Percentiles rank a stretch among this genome's conserved stretches.
These are phyloP conservation scores for Alternaria arbusti DNA, from an alignment of 2,329 filamentous ascomycete species.

Conservation along the genomic window DNA sequence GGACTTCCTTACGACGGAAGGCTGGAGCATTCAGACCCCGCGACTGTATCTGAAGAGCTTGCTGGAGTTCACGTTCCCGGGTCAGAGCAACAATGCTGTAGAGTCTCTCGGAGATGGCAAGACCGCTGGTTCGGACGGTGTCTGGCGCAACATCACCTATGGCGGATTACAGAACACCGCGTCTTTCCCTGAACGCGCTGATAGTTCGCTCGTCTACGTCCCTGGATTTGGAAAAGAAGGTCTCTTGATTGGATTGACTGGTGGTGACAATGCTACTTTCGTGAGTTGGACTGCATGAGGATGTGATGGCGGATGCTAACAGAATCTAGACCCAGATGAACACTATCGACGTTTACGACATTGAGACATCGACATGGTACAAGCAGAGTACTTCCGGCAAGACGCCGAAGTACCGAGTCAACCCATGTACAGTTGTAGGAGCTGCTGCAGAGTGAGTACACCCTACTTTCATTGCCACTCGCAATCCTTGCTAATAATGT, in stretches of 20 bases:
- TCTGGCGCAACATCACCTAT: slow-evolving; percentile 76
- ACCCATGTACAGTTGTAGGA: slow-evolving; percentile 76
- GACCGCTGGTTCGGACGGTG: slow-evolving; percentile 66
- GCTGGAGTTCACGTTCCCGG: slow-evolving; percentile 77
- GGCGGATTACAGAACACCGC: slow-evolving; percentile 70
- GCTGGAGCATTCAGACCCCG: slow-evolving; percentile 70
- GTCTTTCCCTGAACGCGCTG: slow-evolving; percentile 75
- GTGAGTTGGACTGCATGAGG: slow-evolving; percentile 49
- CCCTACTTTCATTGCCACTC: background rate
- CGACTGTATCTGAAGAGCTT: slow-evolving; percentile 76
- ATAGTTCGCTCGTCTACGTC: slow-evolving; percentile 75
- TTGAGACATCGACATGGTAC: slow-evolving; percentile 73
- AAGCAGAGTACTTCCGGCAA: slow-evolving; percentile 70
- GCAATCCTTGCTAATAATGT: slow-evolving; percentile 11
- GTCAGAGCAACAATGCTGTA: slow-evolving; percentile 69
- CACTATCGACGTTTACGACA: slow-evolving; percentile 80
- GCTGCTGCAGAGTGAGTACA: slow-evolving; percentile 65
- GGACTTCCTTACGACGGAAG: slow-evolving; percentile 67
- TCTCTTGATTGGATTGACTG: slow-evolving; percentile 77
- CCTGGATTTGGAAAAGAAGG: slow-evolving; percentile 79
- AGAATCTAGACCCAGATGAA: slow-evolving; percentile 67
- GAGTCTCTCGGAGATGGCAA: slow-evolving; percentile 59
- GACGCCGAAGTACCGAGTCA: slow-evolving; percentile 65
- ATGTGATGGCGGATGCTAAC: slow-evolving; percentile 8
- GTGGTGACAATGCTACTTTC: slow-evolving; percentile 72